Base-by-base conservation (phyloP, 2,329 filamentous ascomycete genomes). In the Phyllosticta citriasiana region DNA sequence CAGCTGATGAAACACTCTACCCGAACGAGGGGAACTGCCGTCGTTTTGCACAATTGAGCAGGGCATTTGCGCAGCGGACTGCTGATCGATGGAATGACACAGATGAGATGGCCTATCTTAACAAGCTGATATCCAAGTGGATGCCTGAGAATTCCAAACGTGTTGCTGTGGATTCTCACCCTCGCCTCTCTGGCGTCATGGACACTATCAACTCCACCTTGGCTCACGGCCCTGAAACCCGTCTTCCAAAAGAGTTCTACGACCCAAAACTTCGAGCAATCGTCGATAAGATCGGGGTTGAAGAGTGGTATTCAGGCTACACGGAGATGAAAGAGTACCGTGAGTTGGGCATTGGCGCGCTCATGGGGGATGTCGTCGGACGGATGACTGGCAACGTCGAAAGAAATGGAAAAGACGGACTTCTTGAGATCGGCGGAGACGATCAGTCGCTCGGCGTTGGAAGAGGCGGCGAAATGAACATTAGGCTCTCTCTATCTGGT, bases 251-350 rank as follows among this genome's bases (percentile, higher is more conserved):
- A 9, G 88, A 91, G 64, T 97, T 99, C 73, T 97, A 97, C 74
- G 91, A 97, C 69, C 71, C 80, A 19, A 87, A 86, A 69, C 84
- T 82, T 3, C 81, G 84, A 57, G 79, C 80, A 3, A 88, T 91
- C 63, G 84, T 94, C 62, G 84, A 88, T 62, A 79, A 80, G 40
- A 85, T 97, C 62, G 85, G 83, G 27, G 86, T 92, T 0, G 92
- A 99, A 68, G 94, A 97, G 76, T 97, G 94, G 94, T 97, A 88
- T 72, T 78, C 83, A 22, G 93, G 94, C 2, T 97, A 95, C 72
- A 81, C 81, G 62, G 92, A 97, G 74, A 91, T 85, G 63, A 77
- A 78, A 52, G 94, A 97, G 74, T 97, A 96, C 75, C 87, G 93
- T n/a, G 84, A 82, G 65, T 80, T 97, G 2, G 94, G 93, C 2